Conservation (phyloP, 257 asterid species). For the Solanum commersonii region DNA sequence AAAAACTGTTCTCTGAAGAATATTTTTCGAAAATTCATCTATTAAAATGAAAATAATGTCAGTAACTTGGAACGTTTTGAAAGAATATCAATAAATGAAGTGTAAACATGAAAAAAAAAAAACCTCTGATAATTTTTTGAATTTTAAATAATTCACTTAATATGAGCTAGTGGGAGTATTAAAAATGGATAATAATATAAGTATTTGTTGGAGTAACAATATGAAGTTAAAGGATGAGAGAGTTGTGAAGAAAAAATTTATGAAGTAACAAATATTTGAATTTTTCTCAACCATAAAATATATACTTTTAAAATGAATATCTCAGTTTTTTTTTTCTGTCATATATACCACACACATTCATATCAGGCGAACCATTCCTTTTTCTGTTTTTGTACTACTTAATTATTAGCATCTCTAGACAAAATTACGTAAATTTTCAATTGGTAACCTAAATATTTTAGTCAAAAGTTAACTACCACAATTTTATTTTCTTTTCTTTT, state of each 20-base stretch:
- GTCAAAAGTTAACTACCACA: neutral
- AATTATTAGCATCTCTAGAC: neutral
- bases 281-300: neutral
- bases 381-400: neutral
- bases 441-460: neutral
- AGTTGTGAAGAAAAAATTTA: neutral
- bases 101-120: neutral
- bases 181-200: neutral
- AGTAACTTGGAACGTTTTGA: neutral
- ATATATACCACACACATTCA: neutral
- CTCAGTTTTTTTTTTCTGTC: rapidly evolving
- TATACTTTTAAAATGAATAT: too few relatives aligned
- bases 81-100: neutral
- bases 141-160: too few relatives aligned
- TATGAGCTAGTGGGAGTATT: neutral
- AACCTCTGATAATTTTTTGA: too few relatives aligned
- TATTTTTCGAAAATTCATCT: neutral
- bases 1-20: neutral
- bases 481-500: neutral
- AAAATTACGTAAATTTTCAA: neutral
- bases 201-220: neutral
- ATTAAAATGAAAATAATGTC: neutral
- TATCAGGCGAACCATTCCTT: neutral
- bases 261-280: too few relatives aligned
- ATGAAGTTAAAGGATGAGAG: neutral